Base-by-base conservation (phyloP, 1,139 yeast species). In the Taphrina pruni region DNA sequence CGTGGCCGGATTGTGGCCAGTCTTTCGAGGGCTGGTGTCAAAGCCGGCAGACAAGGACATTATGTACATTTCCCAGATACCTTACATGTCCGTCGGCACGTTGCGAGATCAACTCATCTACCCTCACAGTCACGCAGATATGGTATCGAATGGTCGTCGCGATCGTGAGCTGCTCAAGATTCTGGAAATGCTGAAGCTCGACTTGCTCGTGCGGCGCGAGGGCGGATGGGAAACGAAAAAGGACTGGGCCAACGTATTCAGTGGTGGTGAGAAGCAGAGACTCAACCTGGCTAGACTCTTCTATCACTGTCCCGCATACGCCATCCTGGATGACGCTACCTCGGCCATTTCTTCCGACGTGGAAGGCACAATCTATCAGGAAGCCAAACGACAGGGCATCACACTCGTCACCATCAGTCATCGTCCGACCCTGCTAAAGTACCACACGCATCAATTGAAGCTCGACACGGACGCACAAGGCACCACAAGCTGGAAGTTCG, bases 251-350 rank as follows among this genome's bases (percentile, higher is more conserved):
- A 96, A 89, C 77, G 90, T 93, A 20, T 84, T 93, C 74, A 88
- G 96, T 78, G 98, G 98, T 20, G 98, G 98, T 69, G 98, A 93
- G 77, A 89, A 91, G 80, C 98, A 93, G 81, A 86, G 97, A 75
- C 85, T 92, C 77, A 88, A 92, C 79, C 89, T 93, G 81, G 97
- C 97, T 0, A 83, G 97, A 74, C 85, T 93, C 6, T 81, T 93
- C 74, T 91, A 89, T 80, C 90, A 89, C 78, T 84, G 84, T 69
- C 97, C 97, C 57, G 84, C 85, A 76, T 89, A 90, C 78, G 94
- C 93, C 1, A 86, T 93, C 6, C 83, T 93, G 73, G 98, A 93
- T 79, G 97, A 93, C 78, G 90, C 96, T 45, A 93, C 97, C 11
- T 90, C 92, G 76, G 97, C 98, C 0, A 94, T 93, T 17, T 87